Percentiles rank a stretch among this genome's conserved stretches.
These are phyloP conservation scores for Candida gigantensis DNA, from an alignment of 1,139 yeast species.

Conservation along the genomic window DNA sequence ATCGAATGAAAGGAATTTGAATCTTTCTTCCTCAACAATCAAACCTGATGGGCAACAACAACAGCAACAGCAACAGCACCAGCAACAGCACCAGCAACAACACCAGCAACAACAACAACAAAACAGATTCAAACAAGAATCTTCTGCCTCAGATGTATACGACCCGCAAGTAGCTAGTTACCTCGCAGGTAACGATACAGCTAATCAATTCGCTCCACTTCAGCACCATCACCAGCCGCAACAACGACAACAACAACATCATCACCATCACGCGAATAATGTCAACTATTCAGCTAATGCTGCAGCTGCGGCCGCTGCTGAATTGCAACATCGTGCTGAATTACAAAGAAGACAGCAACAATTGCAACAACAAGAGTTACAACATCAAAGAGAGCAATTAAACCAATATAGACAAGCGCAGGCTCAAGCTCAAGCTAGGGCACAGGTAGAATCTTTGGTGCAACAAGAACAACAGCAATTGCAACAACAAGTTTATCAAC, in stretches of 20 bases:
- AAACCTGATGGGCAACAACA: no score
- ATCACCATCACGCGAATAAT: slow-evolving; percentile 33
- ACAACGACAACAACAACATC: slow-evolving; percentile 5
- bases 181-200: slow-evolving; percentile 4
- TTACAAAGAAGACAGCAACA: slow-evolving; percentile 33
- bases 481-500: slow-evolving; percentile 6
- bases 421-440: slow-evolving; percentile 14
- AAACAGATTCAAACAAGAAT: neutral
- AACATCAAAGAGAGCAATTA: slow-evolving; percentile 22
- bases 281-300: slow-evolving; percentile 25
- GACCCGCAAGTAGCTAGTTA: slow-evolving; percentile 14
- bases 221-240: slow-evolving; percentile 1
- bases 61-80: no score
- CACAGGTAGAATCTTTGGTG: slow-evolving; percentile 16
- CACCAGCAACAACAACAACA: slow-evolving; percentile 1
- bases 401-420: slow-evolving; percentile 17
- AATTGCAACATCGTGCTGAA: slow-evolving; percentile 24
- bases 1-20: slow-evolving; percentile 3
- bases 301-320: slow-evolving; percentile 19
- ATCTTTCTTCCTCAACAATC: slow-evolving; percentile 1
- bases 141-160: slow-evolving; percentile 10
- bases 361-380: slow-evolving; percentile 26
- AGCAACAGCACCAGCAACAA: no score
- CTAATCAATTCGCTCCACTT: slow-evolving; percentile 2
- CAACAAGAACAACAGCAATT: slow-evolving; percentile 17